These are phyloP conservation scores for Wallacemonas sp. DNA, from an alignment of 208 protist genomes.

Conservation along the genomic window DNA sequence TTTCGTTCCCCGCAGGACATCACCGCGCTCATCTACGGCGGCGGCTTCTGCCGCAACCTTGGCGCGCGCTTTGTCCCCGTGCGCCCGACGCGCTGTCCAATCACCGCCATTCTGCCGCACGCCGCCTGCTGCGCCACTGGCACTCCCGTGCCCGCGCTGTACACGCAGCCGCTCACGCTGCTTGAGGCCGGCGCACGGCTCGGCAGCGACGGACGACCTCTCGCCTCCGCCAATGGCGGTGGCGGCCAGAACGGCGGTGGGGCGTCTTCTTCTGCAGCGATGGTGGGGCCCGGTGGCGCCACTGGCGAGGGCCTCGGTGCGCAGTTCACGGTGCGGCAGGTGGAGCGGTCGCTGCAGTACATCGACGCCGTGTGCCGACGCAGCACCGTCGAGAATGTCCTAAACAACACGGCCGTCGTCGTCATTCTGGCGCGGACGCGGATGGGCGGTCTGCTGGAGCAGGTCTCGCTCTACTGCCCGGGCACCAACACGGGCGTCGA, in stretches of 20 bases:
- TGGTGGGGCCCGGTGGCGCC: slow-evolving; percentile 1
- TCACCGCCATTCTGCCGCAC: slow-evolving; percentile 80
- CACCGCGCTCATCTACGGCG: slow-evolving; percentile 90
- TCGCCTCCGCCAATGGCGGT: no score
- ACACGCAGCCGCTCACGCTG: slow-evolving; percentile 56
- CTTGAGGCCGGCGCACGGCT: slow-evolving; percentile 17
- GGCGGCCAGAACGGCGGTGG: background rate
- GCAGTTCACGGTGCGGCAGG: slow-evolving; percentile 31
- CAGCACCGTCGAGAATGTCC: slow-evolving; percentile 56
- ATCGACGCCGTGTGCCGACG: slow-evolving; percentile 47
- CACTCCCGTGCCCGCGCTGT: slow-evolving; percentile 60
- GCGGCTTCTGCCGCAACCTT: slow-evolving; percentile 80
- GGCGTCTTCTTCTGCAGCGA: slow-evolving; percentile 1
- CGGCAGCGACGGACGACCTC: no score
- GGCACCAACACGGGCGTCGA: slow-evolving; percentile 35
- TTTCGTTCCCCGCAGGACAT: slow-evolving; percentile 89
- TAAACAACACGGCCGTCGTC: slow-evolving; percentile 74
- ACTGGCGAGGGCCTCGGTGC: background rate
- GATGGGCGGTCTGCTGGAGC: slow-evolving; percentile 74
- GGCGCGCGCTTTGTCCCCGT: slow-evolving; percentile 68
- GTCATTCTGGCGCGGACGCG: slow-evolving; percentile 67
- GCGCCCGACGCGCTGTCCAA: slow-evolving; percentile 52
- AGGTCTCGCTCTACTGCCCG: slow-evolving; percentile 83
- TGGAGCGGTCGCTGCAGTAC: slow-evolving; percentile 33
- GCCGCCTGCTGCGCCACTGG: slow-evolving; percentile 69